Evolutionary conservation across 129 eudicot genomes (phyloP).

Genomic region (Flaveria sonorensis): DNA sequence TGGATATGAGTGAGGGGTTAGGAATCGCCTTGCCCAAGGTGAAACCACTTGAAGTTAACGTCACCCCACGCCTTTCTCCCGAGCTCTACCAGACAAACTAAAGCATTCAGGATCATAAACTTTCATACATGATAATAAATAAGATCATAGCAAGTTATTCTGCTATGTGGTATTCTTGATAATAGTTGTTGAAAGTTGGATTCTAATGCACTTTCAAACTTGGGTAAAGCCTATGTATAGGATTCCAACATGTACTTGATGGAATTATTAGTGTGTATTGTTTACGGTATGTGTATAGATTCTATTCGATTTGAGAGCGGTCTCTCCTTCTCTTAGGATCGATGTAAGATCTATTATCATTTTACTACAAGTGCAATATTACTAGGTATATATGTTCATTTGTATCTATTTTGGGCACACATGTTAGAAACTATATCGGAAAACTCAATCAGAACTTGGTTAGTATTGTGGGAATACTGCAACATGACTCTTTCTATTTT

Average conservation of each 20-base stretch:
- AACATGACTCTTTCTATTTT: too few relatives aligned
- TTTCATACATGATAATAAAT: neutral
- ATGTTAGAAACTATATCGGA: too few relatives aligned
- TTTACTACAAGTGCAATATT: too few relatives aligned
- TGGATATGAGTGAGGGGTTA: slow-evolving; percentile 46
- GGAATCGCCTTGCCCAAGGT: slow-evolving; percentile 46
- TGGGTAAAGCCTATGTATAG: neutral
- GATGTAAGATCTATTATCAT: too few relatives aligned
- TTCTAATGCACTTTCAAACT: neutral
- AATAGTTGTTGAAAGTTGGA: neutral
- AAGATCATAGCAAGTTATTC: neutral
- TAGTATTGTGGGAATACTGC: too few relatives aligned
- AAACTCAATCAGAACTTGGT: too few relatives aligned
- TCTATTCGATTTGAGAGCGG: too few relatives aligned
- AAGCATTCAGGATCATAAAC: neutral
- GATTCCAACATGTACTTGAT: neutral
- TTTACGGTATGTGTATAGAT: too few relatives aligned
- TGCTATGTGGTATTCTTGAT: neutral
- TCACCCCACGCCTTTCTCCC: slow-evolving; percentile 36
- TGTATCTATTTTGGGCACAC: too few relatives aligned
- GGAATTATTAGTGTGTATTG: neutral
- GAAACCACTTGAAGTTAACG: slow-evolving; percentile 29
- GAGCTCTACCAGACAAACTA: slow-evolving; percentile 10
- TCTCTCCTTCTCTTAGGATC: too few relatives aligned
- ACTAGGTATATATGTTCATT: too few relatives aligned